Base-by-base conservation (phyloP, 2,329 filamentous ascomycete species). In the Simplicillium sp. region DNA sequence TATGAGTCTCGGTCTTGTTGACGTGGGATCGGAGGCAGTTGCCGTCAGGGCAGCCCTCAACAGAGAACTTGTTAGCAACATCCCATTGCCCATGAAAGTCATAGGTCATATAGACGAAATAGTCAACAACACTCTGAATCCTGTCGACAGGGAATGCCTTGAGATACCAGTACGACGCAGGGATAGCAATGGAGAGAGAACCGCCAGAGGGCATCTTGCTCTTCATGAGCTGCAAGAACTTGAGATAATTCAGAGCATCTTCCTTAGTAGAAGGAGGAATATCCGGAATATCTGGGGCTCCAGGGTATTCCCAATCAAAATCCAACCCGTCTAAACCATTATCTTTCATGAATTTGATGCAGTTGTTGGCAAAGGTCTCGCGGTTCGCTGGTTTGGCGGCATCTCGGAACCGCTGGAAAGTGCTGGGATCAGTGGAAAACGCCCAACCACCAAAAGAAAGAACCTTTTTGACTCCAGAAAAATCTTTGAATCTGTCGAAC, bases 371-470 rank as follows among this genome's bases (percentile, higher is more conserved):
- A 60, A 94, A 94, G 2, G 50, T 73, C 29, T 67, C 59, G 13
- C 86, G 74, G 13, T 76, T 79, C 3, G 68, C 60, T 0, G 70
- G 67, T 0, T 81, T 82, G 6, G 80, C 76, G 0, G 81, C 80
- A 1, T 67, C 65, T 0, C 82, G 68, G 53, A 94, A 88, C 48
- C 40, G 0, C 48, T 52, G 0, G 48, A 54, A 14, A 49, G 50
- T 7, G 43, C 46, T 55, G 54, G 59, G 18, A 55, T 85, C 84
- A 47, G 72, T 62, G 1, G 82, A 86, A 58, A 84, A 90, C 0
- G 84, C 87, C 83, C 83, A 90, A 17, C 87, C 87, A 31, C 87
- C 87, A 48, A 94, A 86, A 31, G 77, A 84, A 2, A 94, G 71
- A 14, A 90, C 66, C 2, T 82, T 69, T 53, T 92, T 90, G 38